phyloP scores from a whole-genome alignment of 257 asterid species.

The Salvia miltiorrhiza region DNA sequence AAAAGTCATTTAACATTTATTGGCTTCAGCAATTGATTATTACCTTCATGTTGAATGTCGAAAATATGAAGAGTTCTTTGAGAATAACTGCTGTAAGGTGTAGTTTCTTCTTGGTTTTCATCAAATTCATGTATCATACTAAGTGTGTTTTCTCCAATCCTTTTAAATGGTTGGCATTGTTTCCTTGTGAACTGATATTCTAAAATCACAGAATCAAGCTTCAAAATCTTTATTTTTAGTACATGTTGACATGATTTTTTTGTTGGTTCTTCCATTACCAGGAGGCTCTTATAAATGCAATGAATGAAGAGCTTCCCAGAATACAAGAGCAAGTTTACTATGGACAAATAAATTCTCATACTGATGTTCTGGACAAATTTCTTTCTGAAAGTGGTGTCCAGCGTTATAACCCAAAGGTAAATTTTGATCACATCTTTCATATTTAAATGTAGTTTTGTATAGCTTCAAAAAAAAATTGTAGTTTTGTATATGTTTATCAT shows the following conservation, averaged over 20 bases:
- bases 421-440: slow-evolving; percentile 17
- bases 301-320: slow-evolving; percentile 95
- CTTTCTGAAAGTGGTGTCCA: slow-evolving; percentile 87
- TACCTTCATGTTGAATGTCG: background rate
- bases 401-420: slow-evolving; percentile 93
- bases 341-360: slow-evolving; percentile 81
- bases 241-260: slow-evolving; percentile 11
- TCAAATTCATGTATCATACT: background rate
- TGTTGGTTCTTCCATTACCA: slow-evolving; percentile 39
- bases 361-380: slow-evolving; percentile 84
- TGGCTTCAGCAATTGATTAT: background rate
- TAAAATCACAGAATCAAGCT: slow-evolving; percentile 1
- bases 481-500: slow-evolving; percentile 3
- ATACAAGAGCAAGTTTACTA: slow-evolving; percentile 98
- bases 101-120: background rate
- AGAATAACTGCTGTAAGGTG: background rate
- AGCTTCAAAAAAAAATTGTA: no score
- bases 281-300: slow-evolving; percentile 89
- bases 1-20: background rate
- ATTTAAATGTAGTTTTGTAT: background rate
- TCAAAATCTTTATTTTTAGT: slow-evolving; percentile 6
- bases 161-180: background rate
- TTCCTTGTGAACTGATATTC: background rate
- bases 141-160: slow-evolving; percentile 7
- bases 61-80: background rate